Conservation (phyloP, 768 basidiomycete genomes). For the Russula sp. region DNA sequence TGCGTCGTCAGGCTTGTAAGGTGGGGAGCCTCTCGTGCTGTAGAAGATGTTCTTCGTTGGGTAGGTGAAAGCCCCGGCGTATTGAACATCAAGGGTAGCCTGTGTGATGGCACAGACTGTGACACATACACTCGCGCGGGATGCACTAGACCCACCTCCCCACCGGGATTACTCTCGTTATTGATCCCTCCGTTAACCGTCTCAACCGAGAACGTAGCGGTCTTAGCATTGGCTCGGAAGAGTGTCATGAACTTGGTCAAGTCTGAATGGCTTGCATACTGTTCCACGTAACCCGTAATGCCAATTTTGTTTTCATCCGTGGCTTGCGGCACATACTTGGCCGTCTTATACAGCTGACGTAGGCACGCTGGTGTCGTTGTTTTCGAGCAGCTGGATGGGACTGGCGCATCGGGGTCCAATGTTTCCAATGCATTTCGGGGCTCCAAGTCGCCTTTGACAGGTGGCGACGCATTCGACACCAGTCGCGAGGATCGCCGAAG, state of each 20-base stretch:
- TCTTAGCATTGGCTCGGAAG: background rate
- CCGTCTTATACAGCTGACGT: constrained; percentile 31
- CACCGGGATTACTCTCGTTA: constrained; percentile 40
- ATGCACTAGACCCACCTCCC: constrained; percentile 35
- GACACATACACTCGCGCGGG: too few species aligned
- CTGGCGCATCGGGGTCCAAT: constrained; percentile 22
- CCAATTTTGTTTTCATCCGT: constrained; percentile 29
- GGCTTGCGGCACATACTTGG: constrained; percentile 27
- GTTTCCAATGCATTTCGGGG: background rate
- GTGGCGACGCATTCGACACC: constrained; percentile 37
- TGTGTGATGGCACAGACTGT: constrained; percentile 2
- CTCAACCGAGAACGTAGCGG: too few species aligned
- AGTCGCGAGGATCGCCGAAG: constrained; percentile 50
- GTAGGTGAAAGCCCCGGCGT: constrained; percentile 30
- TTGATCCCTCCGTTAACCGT: background rate
- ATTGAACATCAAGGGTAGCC: constrained; percentile 34
- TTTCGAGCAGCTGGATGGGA: constrained; percentile 38
- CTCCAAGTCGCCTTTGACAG: constrained; percentile 31
- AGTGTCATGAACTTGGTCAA: constrained; percentile 38
- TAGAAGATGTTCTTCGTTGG: constrained; percentile 58
- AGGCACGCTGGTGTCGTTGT: constrained; percentile 32
- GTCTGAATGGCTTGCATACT: constrained; percentile 44
- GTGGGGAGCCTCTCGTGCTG: constrained; percentile 60
- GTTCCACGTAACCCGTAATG: constrained; percentile 39
- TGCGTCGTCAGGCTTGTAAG: constrained; percentile 42